Evolutionary conservation across 2,329 filamentous ascomycete species (phyloP), one percentile per base, ranked within the genome.

Genomic region (Fusarium napiforme): DNA sequence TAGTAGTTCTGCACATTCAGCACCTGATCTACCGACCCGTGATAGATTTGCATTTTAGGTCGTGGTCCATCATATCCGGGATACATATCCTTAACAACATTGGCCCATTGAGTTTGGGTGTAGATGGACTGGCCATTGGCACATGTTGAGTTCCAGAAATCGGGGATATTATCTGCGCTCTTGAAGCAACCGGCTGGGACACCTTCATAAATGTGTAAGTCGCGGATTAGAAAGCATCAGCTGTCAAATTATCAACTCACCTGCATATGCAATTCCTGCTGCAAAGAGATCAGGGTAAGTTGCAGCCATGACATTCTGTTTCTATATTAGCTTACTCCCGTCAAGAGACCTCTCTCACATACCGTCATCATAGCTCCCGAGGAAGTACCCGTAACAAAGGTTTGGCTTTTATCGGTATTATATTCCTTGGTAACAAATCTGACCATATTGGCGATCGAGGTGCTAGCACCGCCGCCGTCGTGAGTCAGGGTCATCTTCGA

Each of bases 11-110:
- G 83, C 2, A 85, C 85, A 28, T 83, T 81, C 9, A 90, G 79
- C 0, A 84, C 87, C 6, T 79, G 77, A 74, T 91, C 89, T 7
- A 76, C 80, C 30, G 84, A 85, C 43, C 88, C 88, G 73, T 91
- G 88, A 82, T 87, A 90, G 71, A 90, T 85, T 78, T 90, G 87
- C 85, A 91, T 88, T 64, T 83, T 85, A 1, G 89, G 88, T 5
- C 87, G 81, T 2, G 84, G 71, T 0, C 88, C 88, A 15, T 64
- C 67, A 63, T 81, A 90, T 39, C 84, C 84, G 0, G 87, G 86
- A 75, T 88, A 88, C 83, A 87, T 88, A 19, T 81, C 79, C 57
- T 78, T 74, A 2, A 83, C 83, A 32, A 81, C 76, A 59, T 83
- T 79, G 21, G 82, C 82, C 85, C 85, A 87, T 52, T 81, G 77